Evolutionary conservation across 177 flowering plant species (phyloP).

Genomic region (Vitis hybrid): DNA sequence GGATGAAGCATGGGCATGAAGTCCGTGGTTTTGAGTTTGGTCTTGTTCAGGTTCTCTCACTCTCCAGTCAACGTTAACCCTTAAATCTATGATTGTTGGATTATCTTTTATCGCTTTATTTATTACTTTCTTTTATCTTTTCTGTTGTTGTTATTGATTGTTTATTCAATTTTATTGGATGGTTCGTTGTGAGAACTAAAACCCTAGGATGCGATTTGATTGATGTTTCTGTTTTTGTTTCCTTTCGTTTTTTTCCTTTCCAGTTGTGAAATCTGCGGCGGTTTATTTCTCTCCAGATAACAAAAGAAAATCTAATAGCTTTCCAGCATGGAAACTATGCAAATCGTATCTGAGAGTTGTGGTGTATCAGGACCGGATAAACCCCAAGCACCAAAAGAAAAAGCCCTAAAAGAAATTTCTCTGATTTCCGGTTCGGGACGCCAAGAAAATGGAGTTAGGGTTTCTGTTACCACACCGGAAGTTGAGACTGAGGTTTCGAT

Average conservation of each 20-base stretch:
- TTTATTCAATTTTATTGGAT: background rate
- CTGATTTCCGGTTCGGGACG: background rate
- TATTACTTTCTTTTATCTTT: background rate
- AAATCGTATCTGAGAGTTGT: conserved; percentile 1
- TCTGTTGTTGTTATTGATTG: background rate
- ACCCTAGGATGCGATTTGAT: conserved; percentile 7
- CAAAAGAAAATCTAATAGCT: background rate
- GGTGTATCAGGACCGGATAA: background rate
- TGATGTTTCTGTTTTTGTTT: background rate
- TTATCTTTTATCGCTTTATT: background rate
- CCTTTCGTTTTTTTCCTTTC: background rate
- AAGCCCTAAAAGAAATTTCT: conserved; percentile 3
- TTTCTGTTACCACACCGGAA: conserved; percentile 4
- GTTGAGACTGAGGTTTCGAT: conserved; percentile 4
- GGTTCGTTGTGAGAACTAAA: background rate
- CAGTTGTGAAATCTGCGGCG: conserved; percentile 4
- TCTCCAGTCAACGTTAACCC: too few species aligned
- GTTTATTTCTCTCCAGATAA: conserved; percentile 5
- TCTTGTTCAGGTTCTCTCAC: too few species aligned
- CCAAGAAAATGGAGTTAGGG: conserved; percentile 19
- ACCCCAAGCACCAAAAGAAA: background rate
- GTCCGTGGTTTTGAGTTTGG: too few species aligned
- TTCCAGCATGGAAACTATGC: conserved; percentile 12
- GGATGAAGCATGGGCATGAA: too few species aligned
- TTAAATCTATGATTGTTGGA: too few species aligned